These are phyloP conservation scores for Penicillium sp. DNA, from an alignment of 2,329 filamentous ascomycete genomes.

Conservation along the genomic window DNA sequence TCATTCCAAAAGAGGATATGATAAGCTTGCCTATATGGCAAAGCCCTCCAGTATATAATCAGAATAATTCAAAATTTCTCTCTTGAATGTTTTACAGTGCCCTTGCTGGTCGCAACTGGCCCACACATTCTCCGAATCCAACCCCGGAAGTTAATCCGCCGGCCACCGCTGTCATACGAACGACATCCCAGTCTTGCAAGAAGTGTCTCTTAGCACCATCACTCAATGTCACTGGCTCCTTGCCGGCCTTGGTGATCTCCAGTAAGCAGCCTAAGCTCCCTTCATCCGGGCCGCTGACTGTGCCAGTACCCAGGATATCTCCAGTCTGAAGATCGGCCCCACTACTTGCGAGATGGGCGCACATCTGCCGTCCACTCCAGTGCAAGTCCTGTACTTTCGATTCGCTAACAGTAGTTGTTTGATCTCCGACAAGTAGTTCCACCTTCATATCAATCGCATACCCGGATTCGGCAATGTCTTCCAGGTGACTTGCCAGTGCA, in stretches of 20 bases:
- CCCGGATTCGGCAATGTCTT: constrained; percentile 15
- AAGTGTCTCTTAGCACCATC: constrained; percentile 21
- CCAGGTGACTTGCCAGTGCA: constrained; percentile 16
- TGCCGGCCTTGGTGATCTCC: constrained; percentile 29
- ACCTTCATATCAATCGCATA: constrained; percentile 26
- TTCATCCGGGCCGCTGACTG: constrained; percentile 25
- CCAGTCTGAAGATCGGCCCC: constrained; percentile 31
- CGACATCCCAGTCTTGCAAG: constrained; percentile 29
- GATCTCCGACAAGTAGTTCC: constrained; percentile 12
- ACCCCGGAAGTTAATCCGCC: constrained; percentile 23
- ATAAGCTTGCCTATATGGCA: neutral
- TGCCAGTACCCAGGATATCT: constrained; percentile 34
- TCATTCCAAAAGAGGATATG: neutral
- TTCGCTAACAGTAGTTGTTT: constrained; percentile 11
- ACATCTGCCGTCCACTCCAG: constrained; percentile 32
- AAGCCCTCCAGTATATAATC: neutral
- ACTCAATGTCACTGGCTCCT: constrained; percentile 15
- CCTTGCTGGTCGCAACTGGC: constrained; percentile 2
- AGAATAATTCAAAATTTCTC: neutral
- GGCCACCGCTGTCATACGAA: constrained; percentile 27
- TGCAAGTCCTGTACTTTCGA: constrained; percentile 23
- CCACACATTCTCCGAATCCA: constrained; percentile 32
- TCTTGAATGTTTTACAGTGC: neutral
- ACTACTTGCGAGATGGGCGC: constrained; percentile 29
- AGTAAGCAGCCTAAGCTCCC: constrained; percentile 29